A percentile compares a stretch with the other conserved stretches of the same genome.
phyloP scores from a whole-genome alignment of 1,139 yeast genomes.

The Candida tropicalis region DNA sequence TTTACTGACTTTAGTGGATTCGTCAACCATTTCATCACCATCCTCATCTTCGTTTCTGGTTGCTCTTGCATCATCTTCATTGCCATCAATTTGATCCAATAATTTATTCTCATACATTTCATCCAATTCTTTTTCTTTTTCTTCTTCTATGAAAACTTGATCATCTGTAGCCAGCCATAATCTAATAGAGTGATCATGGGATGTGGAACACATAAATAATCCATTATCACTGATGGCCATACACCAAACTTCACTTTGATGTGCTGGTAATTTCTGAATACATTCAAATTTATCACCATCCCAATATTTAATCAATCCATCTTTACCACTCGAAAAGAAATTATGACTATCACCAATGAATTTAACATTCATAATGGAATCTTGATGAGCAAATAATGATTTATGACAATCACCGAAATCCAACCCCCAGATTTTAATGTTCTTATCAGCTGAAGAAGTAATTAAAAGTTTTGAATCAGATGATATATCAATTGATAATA shows the following conservation, averaged over 20 bases:
- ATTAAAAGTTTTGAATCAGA: constrained; percentile 82
- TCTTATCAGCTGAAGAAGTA: constrained; percentile 95
- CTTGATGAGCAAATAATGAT: constrained; percentile 95
- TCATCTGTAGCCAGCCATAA: constrained; percentile 93
- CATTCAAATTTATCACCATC: constrained; percentile 97
- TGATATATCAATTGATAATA: constrained; percentile 85
- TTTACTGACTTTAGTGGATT: constrained; percentile 67
- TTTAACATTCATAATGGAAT: constrained; percentile 84
- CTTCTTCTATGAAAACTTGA: constrained; percentile 93
- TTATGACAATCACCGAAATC: constrained; percentile 99
- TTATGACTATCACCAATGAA: constrained; percentile 85
- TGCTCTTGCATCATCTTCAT: constrained; percentile 45
- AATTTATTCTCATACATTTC: constrained; percentile 82
- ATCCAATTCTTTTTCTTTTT: constrained; percentile 92
- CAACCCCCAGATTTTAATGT: constrained; percentile 96
- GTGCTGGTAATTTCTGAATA: constrained; percentile 83
- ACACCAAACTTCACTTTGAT: constrained; percentile 94
- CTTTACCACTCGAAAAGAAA: constrained; percentile 90
- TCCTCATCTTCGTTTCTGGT: constrained; percentile 31
- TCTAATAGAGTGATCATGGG: constrained; percentile 92
- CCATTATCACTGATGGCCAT: constrained; percentile 77
- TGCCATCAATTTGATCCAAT: constrained; percentile 61
- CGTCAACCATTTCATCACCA: constrained; percentile 54
- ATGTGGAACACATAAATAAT: constrained; percentile 73
- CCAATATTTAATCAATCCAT: constrained; percentile 91